Percentiles rank a stretch among this genome's conserved stretches.
Conservation (phyloP, 352 stramenopile species). For the Discostella stelligera region DNA sequence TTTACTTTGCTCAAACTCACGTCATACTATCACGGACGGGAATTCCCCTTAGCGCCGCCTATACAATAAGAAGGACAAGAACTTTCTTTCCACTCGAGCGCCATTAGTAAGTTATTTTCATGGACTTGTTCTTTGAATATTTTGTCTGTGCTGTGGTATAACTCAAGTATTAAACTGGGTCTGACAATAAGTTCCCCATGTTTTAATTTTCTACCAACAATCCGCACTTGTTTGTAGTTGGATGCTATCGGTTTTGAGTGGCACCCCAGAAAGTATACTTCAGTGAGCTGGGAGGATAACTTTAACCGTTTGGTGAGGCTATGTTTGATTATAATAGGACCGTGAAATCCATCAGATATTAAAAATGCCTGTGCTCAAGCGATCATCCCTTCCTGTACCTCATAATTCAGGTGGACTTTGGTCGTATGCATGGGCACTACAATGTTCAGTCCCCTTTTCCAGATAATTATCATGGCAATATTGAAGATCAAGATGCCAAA, state of each 20-base stretch:
- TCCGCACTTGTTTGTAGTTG: slow-evolving; percentile 4
- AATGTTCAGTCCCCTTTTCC: slow-evolving; percentile 32
- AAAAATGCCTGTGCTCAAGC: neutral
- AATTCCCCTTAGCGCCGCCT: slow-evolving; percentile 29
- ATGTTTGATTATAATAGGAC: neutral
- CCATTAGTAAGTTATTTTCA: slow-evolving; percentile 8
- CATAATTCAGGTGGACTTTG: slow-evolving; percentile 14
- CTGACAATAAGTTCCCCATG: no score
- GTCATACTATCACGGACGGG: neutral
- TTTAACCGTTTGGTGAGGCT: slow-evolving; percentile 38
- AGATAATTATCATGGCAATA: slow-evolving; percentile 11
- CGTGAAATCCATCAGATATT: neutral
- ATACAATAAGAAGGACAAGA: slow-evolving; percentile 50
- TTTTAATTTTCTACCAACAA: neutral
- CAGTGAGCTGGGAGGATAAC: slow-evolving; percentile 35
- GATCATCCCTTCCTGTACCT: neutral
- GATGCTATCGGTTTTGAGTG: slow-evolving; percentile 48
- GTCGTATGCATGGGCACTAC: slow-evolving; percentile 31
- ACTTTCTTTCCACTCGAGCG: slow-evolving; percentile 23
- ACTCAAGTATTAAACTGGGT: no score
- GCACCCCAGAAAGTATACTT: slow-evolving; percentile 17
- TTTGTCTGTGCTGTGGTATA: no score
- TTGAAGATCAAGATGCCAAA: slow-evolving; percentile 19
- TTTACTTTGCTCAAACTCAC: neutral
- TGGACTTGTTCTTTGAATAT: no score